Conservation (phyloP, 768 basidiomycete genomes). For the Suillus subaureus region DNA sequence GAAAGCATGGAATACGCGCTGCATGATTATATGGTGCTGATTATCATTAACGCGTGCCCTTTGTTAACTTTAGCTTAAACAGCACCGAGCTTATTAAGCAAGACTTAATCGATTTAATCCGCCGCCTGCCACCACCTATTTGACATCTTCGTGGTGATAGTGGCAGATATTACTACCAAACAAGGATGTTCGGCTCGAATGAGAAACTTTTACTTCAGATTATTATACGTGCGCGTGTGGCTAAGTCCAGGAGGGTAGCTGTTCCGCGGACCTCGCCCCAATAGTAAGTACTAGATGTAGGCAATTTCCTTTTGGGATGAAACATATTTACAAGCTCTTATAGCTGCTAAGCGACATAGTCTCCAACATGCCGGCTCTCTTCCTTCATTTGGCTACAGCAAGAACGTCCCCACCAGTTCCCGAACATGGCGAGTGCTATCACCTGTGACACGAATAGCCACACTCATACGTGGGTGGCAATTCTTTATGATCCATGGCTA, state of each 20-base stretch:
- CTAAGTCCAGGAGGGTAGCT: neutral
- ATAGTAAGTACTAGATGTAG: neutral
- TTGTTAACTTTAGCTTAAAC: conserved; percentile 2
- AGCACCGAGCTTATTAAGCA: conserved; percentile 5
- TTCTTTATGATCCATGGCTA: neutral
- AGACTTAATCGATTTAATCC: too few species aligned
- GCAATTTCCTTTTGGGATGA: neutral
- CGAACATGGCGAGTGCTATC: neutral
- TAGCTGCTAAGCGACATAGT: neutral
- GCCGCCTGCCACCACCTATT: neutral
- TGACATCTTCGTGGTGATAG: neutral
- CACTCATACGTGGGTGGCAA: neutral
- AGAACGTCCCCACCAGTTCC: neutral
- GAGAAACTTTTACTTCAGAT: neutral
- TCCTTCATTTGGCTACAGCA: neutral
- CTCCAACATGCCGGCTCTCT: neutral
- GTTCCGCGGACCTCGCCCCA: conserved; percentile 2
- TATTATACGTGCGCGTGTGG: neutral
- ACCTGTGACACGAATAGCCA: neutral
- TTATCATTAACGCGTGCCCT: conserved; percentile 3
- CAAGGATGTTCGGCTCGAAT: neutral
- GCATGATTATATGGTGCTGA: conserved; percentile 9
- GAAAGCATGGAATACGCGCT: conserved; percentile 8
- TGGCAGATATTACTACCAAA: conserved; percentile 1
- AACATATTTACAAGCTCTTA: neutral